phyloP scores from a whole-genome alignment of 2,329 filamentous ascomycete genomes.

The Hymenoscyphus fraxineus region DNA sequence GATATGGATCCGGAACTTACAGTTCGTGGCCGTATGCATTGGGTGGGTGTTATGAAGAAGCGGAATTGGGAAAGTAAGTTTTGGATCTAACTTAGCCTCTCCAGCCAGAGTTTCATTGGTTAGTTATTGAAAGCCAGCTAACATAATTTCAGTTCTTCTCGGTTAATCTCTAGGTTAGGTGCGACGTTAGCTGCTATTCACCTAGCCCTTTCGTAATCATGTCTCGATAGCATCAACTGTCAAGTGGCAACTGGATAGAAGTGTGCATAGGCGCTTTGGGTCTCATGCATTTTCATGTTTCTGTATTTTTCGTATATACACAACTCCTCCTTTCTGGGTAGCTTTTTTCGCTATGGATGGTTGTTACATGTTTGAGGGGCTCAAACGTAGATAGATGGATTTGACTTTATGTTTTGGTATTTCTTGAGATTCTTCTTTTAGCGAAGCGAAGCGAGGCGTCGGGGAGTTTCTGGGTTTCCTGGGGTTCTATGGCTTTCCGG shows the following conservation, averaged over 20 bases:
- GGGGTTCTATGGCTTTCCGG: neutral
- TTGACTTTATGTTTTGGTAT: neutral
- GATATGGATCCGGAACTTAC: slow-evolving; percentile 57
- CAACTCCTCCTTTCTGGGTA: neutral
- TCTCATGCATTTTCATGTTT: neutral
- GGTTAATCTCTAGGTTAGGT: neutral
- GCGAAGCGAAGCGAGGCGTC: slow-evolving; percentile 2
- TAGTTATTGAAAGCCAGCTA: neutral
- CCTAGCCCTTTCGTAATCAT: neutral
- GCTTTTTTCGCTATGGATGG: neutral
- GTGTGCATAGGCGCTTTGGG: neutral
- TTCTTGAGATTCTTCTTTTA: neutral
- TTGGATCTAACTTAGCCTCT: neutral
- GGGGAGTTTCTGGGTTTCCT: neutral
- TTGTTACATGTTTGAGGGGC: neutral
- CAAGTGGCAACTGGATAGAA: neutral
- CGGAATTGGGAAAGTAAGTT: slow-evolving; percentile 68
- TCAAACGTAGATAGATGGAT: slow-evolving; percentile 1
- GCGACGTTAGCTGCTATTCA: neutral
- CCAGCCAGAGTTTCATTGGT: neutral
- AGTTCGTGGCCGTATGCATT: slow-evolving; percentile 63
- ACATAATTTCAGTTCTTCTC: neutral
- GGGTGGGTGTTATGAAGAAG: slow-evolving; percentile 68
- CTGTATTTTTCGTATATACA: slow-evolving; percentile 2
- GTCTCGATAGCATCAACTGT: neutral